Base-by-base conservation (phyloP, 2,329 filamentous ascomycete genomes). In the Pseudodiploospora longispora region DNA sequence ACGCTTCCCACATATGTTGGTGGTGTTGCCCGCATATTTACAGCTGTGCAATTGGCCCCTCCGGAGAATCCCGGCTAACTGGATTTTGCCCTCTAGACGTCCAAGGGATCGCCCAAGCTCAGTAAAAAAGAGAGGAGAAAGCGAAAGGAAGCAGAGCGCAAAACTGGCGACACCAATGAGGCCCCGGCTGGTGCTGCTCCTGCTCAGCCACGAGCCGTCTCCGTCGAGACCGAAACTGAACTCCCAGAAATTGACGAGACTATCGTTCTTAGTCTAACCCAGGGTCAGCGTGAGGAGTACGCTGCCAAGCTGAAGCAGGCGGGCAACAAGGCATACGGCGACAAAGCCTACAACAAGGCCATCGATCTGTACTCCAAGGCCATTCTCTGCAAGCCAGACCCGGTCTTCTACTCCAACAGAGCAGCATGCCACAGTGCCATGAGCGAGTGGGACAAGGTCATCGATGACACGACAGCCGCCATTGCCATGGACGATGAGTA, bases 381-480 rank as follows among this genome's bases (percentile, higher is more conserved):
- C 41, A 95, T 98, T 57, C 72, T 97, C 41, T 97, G 93, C 83
- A 95, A 93, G 71, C 85, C 90, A 46, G 93, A 98, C 60, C 89
- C 93, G 30, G 90, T 98, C 64, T 98, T 93, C 76, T 98, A 94
- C 77, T 97, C 93, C 52, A 98, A 98, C 76, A 85, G 93, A 57
- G 93, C 93, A 46, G 93, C 93, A 43, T 98, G 93, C 76, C 94
- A 89, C 72, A 97, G 95, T 64, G 89, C 93, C 53, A 81, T 93
- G 61, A 82, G 81, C 52, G 78, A 95, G 58, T 98, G 91, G 89
- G 85, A 94, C 40, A 91, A 93, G 73, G 93, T 97, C 46, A 85
- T 98, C 50, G 91, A 95, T 59, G 93, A 98, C 63, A 97, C 93
- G 45, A 96, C 87, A 30, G 91, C 93, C 43, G 93, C 93, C 52